These are phyloP conservation scores for Aspergillus flavus DNA, from an alignment of 2,329 filamentous ascomycete genomes.

Conservation along the genomic window DNA sequence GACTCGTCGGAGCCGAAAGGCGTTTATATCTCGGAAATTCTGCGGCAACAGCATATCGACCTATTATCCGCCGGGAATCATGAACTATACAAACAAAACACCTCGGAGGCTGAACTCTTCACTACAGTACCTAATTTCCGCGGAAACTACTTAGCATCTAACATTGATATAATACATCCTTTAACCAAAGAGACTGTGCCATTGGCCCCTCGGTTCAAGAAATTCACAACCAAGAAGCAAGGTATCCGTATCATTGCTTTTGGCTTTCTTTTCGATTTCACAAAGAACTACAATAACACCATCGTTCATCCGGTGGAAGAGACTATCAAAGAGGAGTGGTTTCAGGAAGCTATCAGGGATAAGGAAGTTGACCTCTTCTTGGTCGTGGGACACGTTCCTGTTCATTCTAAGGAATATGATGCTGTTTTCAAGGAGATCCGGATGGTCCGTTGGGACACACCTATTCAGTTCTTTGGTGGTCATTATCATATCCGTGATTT, in stretches of 20 bases:
- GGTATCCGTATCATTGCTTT: conserved; percentile 83
- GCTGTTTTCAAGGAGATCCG: conserved; percentile 78
- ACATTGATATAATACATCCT: conserved; percentile 82
- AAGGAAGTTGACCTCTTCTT: conserved; percentile 81
- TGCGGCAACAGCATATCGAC: conserved; percentile 80
- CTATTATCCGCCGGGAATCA: conserved; percentile 89
- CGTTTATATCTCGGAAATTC: conserved; percentile 83
- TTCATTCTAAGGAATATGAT: conserved; percentile 78
- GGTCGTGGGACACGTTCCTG: conserved; percentile 80
- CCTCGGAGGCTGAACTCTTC: conserved; percentile 75
- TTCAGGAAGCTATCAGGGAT: conserved; percentile 79
- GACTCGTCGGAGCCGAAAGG: conserved; percentile 88
- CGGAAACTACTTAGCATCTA: conserved; percentile 82
- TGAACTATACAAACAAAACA: conserved; percentile 83
- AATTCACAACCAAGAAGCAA: conserved; percentile 89
- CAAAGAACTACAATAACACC: conserved; percentile 86
- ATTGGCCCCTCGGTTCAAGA: conserved; percentile 79
- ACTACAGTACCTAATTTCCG: conserved; percentile 82
- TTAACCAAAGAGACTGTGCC: conserved; percentile 71
- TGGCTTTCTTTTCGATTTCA: conserved; percentile 95
- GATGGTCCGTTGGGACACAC: conserved; percentile 73
- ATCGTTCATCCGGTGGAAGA: conserved; percentile 78
- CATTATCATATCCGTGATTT: conserved; percentile 89
- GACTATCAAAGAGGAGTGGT: conserved; percentile 84
- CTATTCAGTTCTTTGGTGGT: conserved; percentile 89